Conservation (phyloP, 2,329 filamentous ascomycete genomes). For the Chrysoporthe deuterocubensis region DNA sequence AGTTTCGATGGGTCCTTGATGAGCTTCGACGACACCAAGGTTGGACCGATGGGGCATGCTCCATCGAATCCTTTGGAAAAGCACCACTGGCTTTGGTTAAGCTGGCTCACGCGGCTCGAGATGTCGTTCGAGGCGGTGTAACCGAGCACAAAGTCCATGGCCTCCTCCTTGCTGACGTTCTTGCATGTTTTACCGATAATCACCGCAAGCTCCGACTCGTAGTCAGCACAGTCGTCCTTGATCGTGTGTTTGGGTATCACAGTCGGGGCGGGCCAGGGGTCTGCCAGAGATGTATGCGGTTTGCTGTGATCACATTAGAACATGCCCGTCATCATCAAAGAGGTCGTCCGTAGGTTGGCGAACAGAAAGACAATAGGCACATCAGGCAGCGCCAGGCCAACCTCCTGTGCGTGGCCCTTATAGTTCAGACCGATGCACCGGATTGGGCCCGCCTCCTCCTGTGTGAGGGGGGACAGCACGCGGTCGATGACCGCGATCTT, state of each 20-base stretch:
- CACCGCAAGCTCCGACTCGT: slow-evolving; percentile 62
- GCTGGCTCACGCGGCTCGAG: slow-evolving; percentile 61
- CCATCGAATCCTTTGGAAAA: slow-evolving; percentile 65
- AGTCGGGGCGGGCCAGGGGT: slow-evolving; percentile 57
- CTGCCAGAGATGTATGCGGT: slow-evolving; percentile 55
- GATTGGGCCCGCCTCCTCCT: slow-evolving; percentile 57
- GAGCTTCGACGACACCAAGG: slow-evolving; percentile 49
- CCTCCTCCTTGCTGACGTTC: slow-evolving; percentile 60
- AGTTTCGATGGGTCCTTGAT: slow-evolving; percentile 48
- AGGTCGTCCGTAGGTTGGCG: neutral
- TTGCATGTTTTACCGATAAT: slow-evolving; percentile 56
- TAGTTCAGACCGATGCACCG: slow-evolving; percentile 64
- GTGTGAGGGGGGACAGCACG: slow-evolving; percentile 55
- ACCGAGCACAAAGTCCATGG: slow-evolving; percentile 63
- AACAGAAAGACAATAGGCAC: slow-evolving; percentile 60
- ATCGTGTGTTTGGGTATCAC: slow-evolving; percentile 58
- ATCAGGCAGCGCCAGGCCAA: slow-evolving; percentile 54
- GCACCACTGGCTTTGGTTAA: slow-evolving; percentile 58
- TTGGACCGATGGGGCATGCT: slow-evolving; percentile 58
- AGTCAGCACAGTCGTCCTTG: slow-evolving; percentile 58
- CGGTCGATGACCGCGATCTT: slow-evolving; percentile 49
- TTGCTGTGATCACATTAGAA: slow-evolving; percentile 42
- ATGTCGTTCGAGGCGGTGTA: slow-evolving; percentile 64
- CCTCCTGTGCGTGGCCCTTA: slow-evolving; percentile 54
- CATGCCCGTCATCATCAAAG: no score